Conservation (phyloP, 192 early-diverging fungal species). For the Backusella luteola region DNA sequence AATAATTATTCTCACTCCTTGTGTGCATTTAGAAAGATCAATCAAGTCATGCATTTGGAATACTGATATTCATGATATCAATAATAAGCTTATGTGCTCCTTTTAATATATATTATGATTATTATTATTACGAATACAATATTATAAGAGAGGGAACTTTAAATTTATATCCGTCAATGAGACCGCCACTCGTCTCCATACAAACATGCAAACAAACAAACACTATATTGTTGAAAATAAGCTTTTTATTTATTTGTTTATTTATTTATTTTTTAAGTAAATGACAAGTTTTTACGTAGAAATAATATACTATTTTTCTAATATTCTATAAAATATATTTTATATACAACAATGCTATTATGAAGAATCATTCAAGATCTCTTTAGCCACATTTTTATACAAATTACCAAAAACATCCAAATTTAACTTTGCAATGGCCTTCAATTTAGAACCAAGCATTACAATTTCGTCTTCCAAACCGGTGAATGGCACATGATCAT, state of each 20-base stretch:
- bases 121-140: background rate
- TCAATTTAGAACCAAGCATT: constrained; percentile 15
- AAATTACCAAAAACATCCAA: constrained; percentile 14
- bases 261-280: background rate
- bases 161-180: background rate
- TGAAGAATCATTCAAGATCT: background rate
- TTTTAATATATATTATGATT: too few relatives aligned
- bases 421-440: constrained; percentile 14
- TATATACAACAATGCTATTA: background rate
- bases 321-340: background rate
- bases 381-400: constrained; percentile 13
- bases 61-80: too few relatives aligned
- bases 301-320: background rate
- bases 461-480: constrained; percentile 18
- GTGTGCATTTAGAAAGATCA: background rate
- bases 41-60: background rate
- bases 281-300: background rate
- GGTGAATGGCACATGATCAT: background rate
- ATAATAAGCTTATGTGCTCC: background rate
- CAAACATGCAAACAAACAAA: background rate
- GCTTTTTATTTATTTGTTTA: background rate
- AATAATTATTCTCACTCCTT: background rate
- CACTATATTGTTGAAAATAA: background rate
- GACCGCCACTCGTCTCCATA: background rate
- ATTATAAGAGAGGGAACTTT: background rate